Conservation (phyloP, 371 early-diverging fungal species). For the Dinochytrium kinnereticum region DNA sequence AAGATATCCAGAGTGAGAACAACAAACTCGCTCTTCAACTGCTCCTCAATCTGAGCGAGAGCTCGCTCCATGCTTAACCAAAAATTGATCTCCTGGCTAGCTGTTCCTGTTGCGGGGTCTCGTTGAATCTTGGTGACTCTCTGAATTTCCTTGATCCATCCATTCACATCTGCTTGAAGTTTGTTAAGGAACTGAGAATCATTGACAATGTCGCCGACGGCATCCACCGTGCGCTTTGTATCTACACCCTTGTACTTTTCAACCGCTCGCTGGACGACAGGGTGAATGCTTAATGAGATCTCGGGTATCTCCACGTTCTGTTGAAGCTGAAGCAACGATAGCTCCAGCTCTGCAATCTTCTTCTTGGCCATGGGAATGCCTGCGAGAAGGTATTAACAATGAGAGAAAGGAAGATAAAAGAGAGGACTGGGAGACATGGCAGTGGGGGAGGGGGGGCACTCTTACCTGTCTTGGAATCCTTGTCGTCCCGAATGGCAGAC, state of each 20-base stretch:
- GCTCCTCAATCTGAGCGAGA: slow-evolving; percentile 90
- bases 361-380: slow-evolving; percentile 77
- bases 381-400: slow-evolving; percentile 17
- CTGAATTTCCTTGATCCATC: slow-evolving; percentile 99
- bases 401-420: not conserved
- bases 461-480: slow-evolving; percentile 83
- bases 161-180: slow-evolving; percentile 94
- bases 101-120: slow-evolving; percentile 91
- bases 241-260: slow-evolving; percentile 60
- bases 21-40: slow-evolving; percentile 91
- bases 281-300: slow-evolving; percentile 83
- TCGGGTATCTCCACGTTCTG: slow-evolving; percentile 98
- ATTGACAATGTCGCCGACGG: slow-evolving; percentile 42
- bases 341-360: slow-evolving; percentile 97
- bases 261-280: slow-evolving; percentile 79
- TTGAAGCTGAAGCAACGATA: slow-evolving; percentile 92
- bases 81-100: slow-evolving; percentile 97
- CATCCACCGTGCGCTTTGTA: slow-evolving; percentile 42
- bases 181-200: slow-evolving; percentile 92
- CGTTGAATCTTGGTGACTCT: slow-evolving; percentile 94
- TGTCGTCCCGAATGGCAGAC: slow-evolving; percentile 65
- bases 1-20: slow-evolving; percentile 91
- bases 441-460: not conserved
- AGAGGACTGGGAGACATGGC: too few relatives aligned
- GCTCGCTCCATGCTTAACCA: slow-evolving; percentile 97